Evolutionary conservation across 2,329 filamentous ascomycete species (phyloP), one percentile per base, ranked within the genome.

Genomic region (Plenodomus lindquistii): DNA sequence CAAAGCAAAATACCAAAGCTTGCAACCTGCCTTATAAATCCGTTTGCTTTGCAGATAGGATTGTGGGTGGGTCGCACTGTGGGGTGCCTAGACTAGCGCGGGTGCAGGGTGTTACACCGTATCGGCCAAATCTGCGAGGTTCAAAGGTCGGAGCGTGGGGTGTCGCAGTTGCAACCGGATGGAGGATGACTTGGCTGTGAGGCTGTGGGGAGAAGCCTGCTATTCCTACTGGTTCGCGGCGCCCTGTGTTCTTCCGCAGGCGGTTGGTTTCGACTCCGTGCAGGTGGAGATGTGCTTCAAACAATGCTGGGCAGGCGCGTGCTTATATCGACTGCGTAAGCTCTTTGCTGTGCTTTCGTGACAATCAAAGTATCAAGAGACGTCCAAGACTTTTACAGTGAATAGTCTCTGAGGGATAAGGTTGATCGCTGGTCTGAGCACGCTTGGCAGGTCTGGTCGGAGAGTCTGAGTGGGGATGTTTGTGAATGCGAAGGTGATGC

Each of bases 151-250:
- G 52, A 56, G 65, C 60, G 64, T 54, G 63, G 66, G 60, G 63
- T 62, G 66, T 67, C 55, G 62, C 67, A 66, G 61, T 52, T 53
- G 48, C 43, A 52, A 57, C 54, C 46, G 55, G 49, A 52, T 52
- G 52, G 44, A 8, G 27, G 10, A 15, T 31, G 41, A 44, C 60
- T 62, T 63, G 60, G 60, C 55, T 45, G 37, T 44, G 49, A 46
- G 48, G 48, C 53, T 55, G 44, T 50, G 44, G 18, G n/a, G 8
- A 37, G 37, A 45, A 40, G 49, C 44, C 40, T 48, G 40, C 44
- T 42, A 46, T 54, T 63, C 49, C 37, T 54, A 60, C 46, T 58
- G 54, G 58, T 57, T 46, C 51, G 56, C 52, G 37, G 50, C 39
- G 48, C 37, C 46, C 22, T 46, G 46, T 45, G 44, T 50, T 62